These are phyloP conservation scores for Aspergillus spinulosporus DNA, from an alignment of 2,329 filamentous ascomycete genomes.

Conservation along the genomic window DNA sequence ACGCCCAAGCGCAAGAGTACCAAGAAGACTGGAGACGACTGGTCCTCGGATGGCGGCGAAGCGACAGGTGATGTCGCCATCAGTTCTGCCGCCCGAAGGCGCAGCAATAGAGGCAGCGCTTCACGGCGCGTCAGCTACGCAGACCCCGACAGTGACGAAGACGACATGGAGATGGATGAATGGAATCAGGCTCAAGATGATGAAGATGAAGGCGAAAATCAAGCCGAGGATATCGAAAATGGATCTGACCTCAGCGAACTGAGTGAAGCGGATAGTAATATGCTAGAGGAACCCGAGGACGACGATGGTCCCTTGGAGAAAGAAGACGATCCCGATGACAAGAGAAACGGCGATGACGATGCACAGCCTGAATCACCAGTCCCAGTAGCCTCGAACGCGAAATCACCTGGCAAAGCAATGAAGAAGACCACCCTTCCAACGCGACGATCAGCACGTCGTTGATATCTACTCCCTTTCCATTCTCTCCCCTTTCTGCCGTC, in stretches of 20 bases:
- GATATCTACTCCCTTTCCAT: not conserved
- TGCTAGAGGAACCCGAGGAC: constrained; percentile 19
- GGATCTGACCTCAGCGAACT: constrained; percentile 18
- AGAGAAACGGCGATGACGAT: constrained; percentile 21
- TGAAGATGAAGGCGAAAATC: constrained; percentile 30
- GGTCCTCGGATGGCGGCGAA: constrained; percentile 46
- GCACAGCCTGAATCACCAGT: constrained; percentile 12
- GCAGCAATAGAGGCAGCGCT: constrained; percentile 40
- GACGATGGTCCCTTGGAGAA: constrained; percentile 16
- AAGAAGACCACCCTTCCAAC: constrained; percentile 20
- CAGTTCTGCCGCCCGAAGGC: constrained; percentile 35
- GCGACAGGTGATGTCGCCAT: constrained; percentile 36
- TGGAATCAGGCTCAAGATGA: constrained; percentile 32
- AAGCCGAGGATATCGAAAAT: constrained; percentile 25
- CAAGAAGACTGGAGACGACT: constrained; percentile 41
- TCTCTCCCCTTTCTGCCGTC: not conserved
- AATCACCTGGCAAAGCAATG: constrained; percentile 13
- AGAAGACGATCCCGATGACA: constrained; percentile 26
- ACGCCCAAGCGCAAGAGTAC: constrained; percentile 35
- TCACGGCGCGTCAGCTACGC: constrained; percentile 44
- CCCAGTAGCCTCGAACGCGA: constrained; percentile 12
- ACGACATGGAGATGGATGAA: constrained; percentile 45
- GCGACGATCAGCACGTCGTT: constrained; percentile 24
- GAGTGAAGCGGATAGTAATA: constrained; percentile 26
- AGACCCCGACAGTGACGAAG: constrained; percentile 48